These are phyloP conservation scores for Fusarium sublunatum DNA, from an alignment of 2,329 filamentous ascomycete species.

Conservation along the genomic window DNA sequence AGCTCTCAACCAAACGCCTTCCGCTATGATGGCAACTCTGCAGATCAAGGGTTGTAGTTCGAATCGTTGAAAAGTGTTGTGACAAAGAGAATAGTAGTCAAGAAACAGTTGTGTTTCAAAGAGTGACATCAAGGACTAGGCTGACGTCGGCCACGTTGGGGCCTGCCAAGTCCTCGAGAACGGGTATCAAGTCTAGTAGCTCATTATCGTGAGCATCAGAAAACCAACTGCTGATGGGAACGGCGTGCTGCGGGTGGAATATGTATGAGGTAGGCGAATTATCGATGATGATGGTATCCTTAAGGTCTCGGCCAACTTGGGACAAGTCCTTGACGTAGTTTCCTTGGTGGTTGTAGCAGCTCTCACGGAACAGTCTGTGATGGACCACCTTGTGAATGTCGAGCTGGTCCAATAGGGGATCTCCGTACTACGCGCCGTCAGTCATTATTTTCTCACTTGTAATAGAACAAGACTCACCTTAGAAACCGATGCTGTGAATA, in stretches of 20 bases:
- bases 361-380: slow-evolving; percentile 95
- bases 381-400: slow-evolving; percentile 98
- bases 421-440: slow-evolving; percentile 77
- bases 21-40: slow-evolving; percentile 62
- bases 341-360: slow-evolving; percentile 98
- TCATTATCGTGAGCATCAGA: slow-evolving; percentile 99
- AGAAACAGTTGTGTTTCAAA: slow-evolving; percentile 60
- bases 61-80: slow-evolving; percentile 45
- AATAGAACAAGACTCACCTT: slow-evolving; percentile 71
- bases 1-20: slow-evolving; percentile 65
- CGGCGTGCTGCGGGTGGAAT: slow-evolving; percentile 98
- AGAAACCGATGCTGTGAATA: slow-evolving; percentile 97
- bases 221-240: slow-evolving; percentile 99
- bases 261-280: slow-evolving; percentile 99
- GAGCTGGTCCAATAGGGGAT: slow-evolving; percentile 93
- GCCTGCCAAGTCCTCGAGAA: slow-evolving; percentile 95
- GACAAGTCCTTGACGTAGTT: slow-evolving; percentile 99
- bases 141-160: slow-evolving; percentile 93
- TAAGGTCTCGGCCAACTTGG: slow-evolving; percentile 93
- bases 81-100: slow-evolving; percentile 49
- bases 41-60: slow-evolving; percentile 51
- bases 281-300: slow-evolving; percentile 99
- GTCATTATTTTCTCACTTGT: slow-evolving; percentile 2
- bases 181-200: slow-evolving; percentile 94
- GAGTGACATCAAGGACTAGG: slow-evolving; percentile 92